Evolutionary conservation across 208 protist species (phyloP).

Genomic region (Acanthamoeba lenticulata): DNA sequence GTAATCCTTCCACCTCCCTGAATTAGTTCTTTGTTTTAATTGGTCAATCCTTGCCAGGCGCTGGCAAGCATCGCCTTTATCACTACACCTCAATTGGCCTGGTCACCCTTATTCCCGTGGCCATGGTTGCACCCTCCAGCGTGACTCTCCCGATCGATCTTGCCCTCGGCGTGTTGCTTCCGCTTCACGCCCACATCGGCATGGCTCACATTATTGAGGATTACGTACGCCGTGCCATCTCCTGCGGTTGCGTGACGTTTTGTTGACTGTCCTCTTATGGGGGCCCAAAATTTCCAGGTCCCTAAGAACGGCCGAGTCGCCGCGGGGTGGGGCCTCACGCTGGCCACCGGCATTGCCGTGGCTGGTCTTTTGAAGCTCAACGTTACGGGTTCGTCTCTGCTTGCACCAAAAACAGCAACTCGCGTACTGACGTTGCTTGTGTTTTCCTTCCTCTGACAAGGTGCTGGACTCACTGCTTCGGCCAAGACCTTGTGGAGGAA

Average conservation of each 20-base stretch:
- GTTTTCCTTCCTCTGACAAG: neutral
- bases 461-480: neutral
- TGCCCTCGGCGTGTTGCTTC: neutral
- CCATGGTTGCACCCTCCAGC: neutral
- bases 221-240: neutral
- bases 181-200: neutral
- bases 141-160: neutral
- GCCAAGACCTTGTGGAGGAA: conserved; percentile 2
- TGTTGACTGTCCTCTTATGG: neutral
- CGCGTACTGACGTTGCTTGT: neutral
- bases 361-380: neutral
- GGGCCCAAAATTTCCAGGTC: neutral
- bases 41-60: neutral
- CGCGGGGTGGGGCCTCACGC: neutral
- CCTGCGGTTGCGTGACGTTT: neutral
- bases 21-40: neutral
- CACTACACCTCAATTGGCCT: conserved; percentile 14
- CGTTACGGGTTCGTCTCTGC: neutral
- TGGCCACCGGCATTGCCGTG: neutral
- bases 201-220: neutral
- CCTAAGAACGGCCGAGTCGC: neutral
- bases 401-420: too few species aligned
- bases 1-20: neutral
- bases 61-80: neutral
- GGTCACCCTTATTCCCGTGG: neutral